phyloP scores from a whole-genome alignment of 176 grass and related monocot species.

The Phoenix dactylifera region DNA sequence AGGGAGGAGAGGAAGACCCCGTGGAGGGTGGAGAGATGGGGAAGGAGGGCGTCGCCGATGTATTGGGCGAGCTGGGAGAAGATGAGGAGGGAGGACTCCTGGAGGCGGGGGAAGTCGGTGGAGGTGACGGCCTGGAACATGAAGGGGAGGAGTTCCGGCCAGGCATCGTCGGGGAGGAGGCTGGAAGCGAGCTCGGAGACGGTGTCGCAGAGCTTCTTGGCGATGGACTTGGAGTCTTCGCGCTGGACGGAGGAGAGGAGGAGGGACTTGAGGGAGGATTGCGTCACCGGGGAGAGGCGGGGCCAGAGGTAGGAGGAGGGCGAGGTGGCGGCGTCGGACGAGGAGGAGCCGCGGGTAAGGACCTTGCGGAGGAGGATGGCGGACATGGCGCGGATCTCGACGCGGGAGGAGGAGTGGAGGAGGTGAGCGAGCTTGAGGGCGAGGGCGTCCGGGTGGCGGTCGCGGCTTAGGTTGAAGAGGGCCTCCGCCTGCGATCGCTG shows the following conservation, averaged over 20 bases:
- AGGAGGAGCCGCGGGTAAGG: constrained; percentile 27
- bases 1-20: constrained; percentile 57
- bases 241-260: constrained; percentile 56
- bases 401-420: constrained; percentile 32
- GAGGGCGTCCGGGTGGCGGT: constrained; percentile 63
- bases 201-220: constrained; percentile 88
- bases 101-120: constrained; percentile 38
- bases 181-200: constrained; percentile 64
- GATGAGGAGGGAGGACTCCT: constrained; percentile 76
- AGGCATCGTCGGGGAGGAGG: constrained; percentile 59
- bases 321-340: neutral
- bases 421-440: constrained; percentile 59
- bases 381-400: constrained; percentile 55
- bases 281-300: constrained; percentile 43
- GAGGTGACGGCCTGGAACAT: constrained; percentile 57
- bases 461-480: constrained; percentile 74
- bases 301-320: constrained; percentile 37
- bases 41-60: constrained; percentile 57
- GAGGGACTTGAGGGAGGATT: constrained; percentile 45
- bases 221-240: constrained; percentile 58
- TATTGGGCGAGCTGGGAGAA: constrained; percentile 67
- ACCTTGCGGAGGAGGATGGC: constrained; percentile 77
- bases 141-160: constrained; percentile 81
- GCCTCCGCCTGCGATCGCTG: constrained; percentile 78
- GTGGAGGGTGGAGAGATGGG: constrained; percentile 78